phyloP scores from a whole-genome alignment of 1,284 basidiomycete genomes.

The Limonomyces culmigenus region DNA sequence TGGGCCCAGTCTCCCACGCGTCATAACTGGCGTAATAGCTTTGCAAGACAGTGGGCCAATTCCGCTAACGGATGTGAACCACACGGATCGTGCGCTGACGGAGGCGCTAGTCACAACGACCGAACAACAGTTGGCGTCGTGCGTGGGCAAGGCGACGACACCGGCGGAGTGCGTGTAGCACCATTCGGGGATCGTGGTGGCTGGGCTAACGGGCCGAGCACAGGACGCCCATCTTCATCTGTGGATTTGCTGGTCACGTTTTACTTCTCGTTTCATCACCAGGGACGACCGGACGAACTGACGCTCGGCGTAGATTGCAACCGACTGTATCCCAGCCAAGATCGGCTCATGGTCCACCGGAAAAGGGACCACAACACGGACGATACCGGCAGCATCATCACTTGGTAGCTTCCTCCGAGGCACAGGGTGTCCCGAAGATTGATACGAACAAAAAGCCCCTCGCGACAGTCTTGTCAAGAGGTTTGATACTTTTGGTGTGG shows the following conservation, averaged over 20 bases:
- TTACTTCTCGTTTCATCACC: not conserved
- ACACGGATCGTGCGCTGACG: too few species aligned
- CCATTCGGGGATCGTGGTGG: constrained; percentile 1
- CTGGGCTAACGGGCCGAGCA: constrained; percentile 1
- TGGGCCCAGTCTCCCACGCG: too few species aligned
- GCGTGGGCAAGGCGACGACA: constrained; percentile 31
- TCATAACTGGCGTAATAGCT: too few species aligned
- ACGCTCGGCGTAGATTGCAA: constrained; percentile 33
- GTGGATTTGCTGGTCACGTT: constrained; percentile 27
- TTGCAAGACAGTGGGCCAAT: too few species aligned
- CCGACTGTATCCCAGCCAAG: constrained; percentile 53
- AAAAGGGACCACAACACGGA: constrained; percentile 54
- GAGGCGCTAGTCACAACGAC: constrained; percentile 28
- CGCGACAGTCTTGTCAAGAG: too few species aligned
- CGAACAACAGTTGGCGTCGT: constrained; percentile 23
- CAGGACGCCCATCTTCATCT: constrained; percentile 53
- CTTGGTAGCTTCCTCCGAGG: too few species aligned
- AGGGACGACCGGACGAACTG: not conserved
- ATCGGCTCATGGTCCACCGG: constrained; percentile 51
- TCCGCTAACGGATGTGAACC: too few species aligned
- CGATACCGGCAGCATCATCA: constrained; percentile 41
- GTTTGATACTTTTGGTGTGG: too few species aligned
- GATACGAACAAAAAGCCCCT: too few species aligned
- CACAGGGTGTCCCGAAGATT: too few species aligned
- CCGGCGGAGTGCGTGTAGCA: constrained; percentile 28